Evolutionary conservation across 805 yeast species (phyloP).

Genomic region (Nematodospora valgi): DNA sequence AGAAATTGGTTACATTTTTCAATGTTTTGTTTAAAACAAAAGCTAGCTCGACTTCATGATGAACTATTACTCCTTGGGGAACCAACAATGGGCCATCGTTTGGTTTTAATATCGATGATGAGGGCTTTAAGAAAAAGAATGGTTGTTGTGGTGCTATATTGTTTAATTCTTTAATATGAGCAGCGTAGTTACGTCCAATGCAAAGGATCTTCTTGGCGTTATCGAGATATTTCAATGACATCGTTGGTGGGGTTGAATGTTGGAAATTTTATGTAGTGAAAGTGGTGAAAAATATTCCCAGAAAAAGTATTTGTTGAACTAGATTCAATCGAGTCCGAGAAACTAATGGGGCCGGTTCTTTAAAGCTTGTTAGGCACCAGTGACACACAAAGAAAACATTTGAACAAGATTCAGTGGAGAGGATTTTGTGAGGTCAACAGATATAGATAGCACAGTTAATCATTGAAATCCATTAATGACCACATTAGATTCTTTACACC

Average conservation of each 20-base stretch:
- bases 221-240: constrained; percentile 54
- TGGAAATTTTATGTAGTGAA: constrained; percentile 1
- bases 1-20: constrained; percentile 61
- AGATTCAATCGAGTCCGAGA: no score
- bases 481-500: no score
- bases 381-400: no score
- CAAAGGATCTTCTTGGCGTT: constrained; percentile 79
- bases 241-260: constrained; percentile 14
- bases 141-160: constrained; percentile 82
- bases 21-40: constrained; percentile 63
- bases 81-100: constrained; percentile 72
- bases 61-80: constrained; percentile 84
- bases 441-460: no score
- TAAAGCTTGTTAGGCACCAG: no score
- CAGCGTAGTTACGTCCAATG: constrained; percentile 97
- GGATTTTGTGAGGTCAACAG: no score
- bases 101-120: constrained; percentile 63
- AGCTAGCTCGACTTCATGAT: constrained; percentile 93
- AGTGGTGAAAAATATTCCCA: no score
- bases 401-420: no score
- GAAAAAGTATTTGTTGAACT: no score
- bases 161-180: constrained; percentile 87
- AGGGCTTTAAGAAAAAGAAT: constrained; percentile 88
- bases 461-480: no score
- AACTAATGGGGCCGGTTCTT: no score